Base-by-base conservation (phyloP, 768 basidiomycete genomes). In the Mrakia frigida region DNA sequence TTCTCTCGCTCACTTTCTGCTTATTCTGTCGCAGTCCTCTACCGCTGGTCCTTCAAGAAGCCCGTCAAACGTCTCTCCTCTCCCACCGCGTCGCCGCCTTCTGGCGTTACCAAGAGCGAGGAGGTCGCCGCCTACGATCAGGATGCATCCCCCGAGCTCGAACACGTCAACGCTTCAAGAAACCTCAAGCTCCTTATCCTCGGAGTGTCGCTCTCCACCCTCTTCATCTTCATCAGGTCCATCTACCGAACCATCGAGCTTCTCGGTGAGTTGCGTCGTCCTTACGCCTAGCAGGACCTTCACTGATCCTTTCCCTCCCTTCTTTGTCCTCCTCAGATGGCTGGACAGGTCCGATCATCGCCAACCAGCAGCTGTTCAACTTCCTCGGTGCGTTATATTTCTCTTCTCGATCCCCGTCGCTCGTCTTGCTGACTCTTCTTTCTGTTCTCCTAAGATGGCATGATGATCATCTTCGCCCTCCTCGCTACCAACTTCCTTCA, bases 161-260 rank as follows among this genome's bases (percentile, higher is more conserved):
- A 71, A 6, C 37, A 25, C 6, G 23, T 11, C 14, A 37, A 28
- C 25, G 74, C 41, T 28, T 21, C 6, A 6, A 69, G 50, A 56
- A 63, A 63, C 21, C 14, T 43, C 23, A 53, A 33, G 16, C 78
- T 80, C 25, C 83, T 86, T 82, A 79, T 83, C 4, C 50, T 79
- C 23, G 86, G 82, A 10, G 80, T 87, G 31, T 78, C 73, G 0
- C 82, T 87, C 68, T 85, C 80, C 74, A 85, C 84, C 0, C 65
- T 87, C 2, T 84, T 85, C 77, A 82, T 89, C 76, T 84, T 88
- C 79, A 86, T 89, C 16, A 56, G 59, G 31, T 60, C 53, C 43
- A 74, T 88, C 13, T 89, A 88, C 80, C 86, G 88, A 68, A 86
- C 86, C 0, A 74, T 74, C 39, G 73, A 59, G 53, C 35, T 56